Base-by-base conservation (phyloP, 169 alveolate genomes). In the Cytauxzoon felis region DNA sequence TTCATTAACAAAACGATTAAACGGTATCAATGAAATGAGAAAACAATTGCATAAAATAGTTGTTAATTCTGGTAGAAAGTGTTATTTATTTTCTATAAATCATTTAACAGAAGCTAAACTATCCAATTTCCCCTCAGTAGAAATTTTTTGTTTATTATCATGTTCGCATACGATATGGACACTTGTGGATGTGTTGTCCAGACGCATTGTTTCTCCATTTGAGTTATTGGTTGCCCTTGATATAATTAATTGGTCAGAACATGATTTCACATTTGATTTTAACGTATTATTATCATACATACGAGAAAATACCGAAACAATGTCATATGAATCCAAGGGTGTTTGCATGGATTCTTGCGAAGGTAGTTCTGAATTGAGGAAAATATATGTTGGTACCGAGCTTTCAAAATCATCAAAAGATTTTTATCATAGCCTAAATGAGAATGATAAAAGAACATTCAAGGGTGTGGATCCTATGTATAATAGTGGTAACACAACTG, bases 211-310 rank as follows among this genome's bases (percentile, higher is more conserved):
- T 11, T 59, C 30, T 33, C 88, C 91, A 1, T 86, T 52, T 51
- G 91, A 86, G 54, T 64, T 86, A 6, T 79, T 86, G 33, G 76
- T 86, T 21, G 89, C 88, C 3, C 52, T 76, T 32, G 81, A 54
- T 16, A 53, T 69, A 33, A 1, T 86, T 3, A 81, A 80, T 0
- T 86, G 91, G 91, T 49, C 84, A 16, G 33, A 54, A 11, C n/a
- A n/a, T n/a, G 62, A 56, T 11, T 80, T 80, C 27, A 32, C 56
- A 34, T 80, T 80, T 29, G 86, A 72, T 23, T 85, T 76, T 57
- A 40, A 24, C 18, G 49, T 38, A 32, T 38, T 83, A 57, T 32
- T 70, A 42, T 40, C 34, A 29, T 13, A 23, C n/a, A 0, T 9
- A n/a, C 18, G 54, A 23, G 41, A 56, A 19, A 19, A 41, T 11